Conservation (phyloP, 2,329 filamentous ascomycete species). For the Trichophyton benhamiae region DNA sequence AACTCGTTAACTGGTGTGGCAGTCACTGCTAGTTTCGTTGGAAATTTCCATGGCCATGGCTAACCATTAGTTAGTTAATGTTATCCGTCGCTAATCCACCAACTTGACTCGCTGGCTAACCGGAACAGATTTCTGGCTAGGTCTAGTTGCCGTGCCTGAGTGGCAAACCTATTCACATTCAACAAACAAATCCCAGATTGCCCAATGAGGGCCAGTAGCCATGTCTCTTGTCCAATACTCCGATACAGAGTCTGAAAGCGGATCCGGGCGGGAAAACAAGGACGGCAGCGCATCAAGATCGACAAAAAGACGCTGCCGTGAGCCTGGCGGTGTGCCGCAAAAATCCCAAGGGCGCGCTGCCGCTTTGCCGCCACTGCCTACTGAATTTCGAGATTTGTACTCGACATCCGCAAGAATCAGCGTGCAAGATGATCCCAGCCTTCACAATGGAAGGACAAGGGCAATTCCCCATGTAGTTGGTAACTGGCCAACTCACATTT, state of each 20-base stretch:
- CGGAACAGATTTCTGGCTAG: no score
- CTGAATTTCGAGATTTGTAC: constrained; percentile 79
- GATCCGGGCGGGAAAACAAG: constrained; percentile 7
- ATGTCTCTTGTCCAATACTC: constrained; percentile 5
- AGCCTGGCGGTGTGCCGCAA: neutral
- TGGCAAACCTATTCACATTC: neutral
- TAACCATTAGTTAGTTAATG: no score
- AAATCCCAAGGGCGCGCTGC: constrained; percentile 5
- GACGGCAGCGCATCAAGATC: constrained; percentile 14
- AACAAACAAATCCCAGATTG: neutral
- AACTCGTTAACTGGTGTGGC: no score
- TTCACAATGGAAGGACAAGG: constrained; percentile 77
- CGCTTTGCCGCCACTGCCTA: constrained; percentile 59
- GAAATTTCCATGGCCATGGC: no score
- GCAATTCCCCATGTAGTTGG: constrained; percentile 73
- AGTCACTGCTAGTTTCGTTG: no score
- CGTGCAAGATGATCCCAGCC: constrained; percentile 64
- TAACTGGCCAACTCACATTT: constrained; percentile 87
- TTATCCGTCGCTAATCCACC: no score
- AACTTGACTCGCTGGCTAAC: no score
- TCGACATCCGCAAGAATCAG: constrained; percentile 66
- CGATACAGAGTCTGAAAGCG: constrained; percentile 21
- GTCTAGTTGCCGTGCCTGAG: neutral
- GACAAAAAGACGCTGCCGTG: constrained; percentile 18
- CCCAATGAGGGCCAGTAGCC: no score